These are phyloP conservation scores for Darksidea phi DNA, from an alignment of 495 filamentous ascomycete species.

Conservation along the genomic window DNA sequence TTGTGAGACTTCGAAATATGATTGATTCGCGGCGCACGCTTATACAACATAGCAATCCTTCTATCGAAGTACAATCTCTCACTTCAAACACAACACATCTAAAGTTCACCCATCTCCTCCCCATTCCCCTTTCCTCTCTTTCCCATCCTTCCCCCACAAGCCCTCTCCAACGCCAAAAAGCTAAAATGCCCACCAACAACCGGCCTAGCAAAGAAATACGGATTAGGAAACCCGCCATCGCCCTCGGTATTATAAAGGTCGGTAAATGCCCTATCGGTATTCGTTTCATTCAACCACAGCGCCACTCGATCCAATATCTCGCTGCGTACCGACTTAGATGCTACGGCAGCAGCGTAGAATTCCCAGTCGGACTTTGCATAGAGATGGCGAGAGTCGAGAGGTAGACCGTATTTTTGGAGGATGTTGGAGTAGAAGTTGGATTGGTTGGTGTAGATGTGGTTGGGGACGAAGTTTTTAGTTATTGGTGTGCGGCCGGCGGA, in stretches of 20 bases:
- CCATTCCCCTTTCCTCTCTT: slow-evolving; percentile 15
- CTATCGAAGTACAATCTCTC: not conserved
- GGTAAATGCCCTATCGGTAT: slow-evolving; percentile 44
- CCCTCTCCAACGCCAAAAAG: slow-evolving; percentile 46
- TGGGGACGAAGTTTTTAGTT: slow-evolving; percentile 44
- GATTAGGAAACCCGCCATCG: slow-evolving; percentile 42
- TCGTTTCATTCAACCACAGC: slow-evolving; percentile 46
- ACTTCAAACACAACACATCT: not conserved
- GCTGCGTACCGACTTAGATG: slow-evolving; percentile 34
- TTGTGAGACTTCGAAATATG: too few species aligned
- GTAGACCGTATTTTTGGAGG: slow-evolving; percentile 47
- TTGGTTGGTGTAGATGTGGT: slow-evolving; percentile 45
- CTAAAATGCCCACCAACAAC: slow-evolving; percentile 48
- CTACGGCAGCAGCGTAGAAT: slow-evolving; percentile 46
- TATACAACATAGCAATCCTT: too few species aligned
- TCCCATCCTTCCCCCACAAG: slow-evolving; percentile 36
- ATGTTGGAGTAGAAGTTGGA: slow-evolving; percentile 42
- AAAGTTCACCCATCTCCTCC: not conserved
- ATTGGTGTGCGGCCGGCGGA: slow-evolving; percentile 27
- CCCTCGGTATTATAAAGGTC: slow-evolving; percentile 47
- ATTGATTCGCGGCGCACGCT: too few species aligned
- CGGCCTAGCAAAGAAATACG: slow-evolving; percentile 44
- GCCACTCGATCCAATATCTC: slow-evolving; percentile 43
- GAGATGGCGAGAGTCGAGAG: slow-evolving; percentile 47
- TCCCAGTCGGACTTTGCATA: slow-evolving; percentile 50